These are phyloP conservation scores for Dothidotthia symphoricarpi DNA, from an alignment of 2,329 filamentous ascomycete species.

Conservation along the genomic window DNA sequence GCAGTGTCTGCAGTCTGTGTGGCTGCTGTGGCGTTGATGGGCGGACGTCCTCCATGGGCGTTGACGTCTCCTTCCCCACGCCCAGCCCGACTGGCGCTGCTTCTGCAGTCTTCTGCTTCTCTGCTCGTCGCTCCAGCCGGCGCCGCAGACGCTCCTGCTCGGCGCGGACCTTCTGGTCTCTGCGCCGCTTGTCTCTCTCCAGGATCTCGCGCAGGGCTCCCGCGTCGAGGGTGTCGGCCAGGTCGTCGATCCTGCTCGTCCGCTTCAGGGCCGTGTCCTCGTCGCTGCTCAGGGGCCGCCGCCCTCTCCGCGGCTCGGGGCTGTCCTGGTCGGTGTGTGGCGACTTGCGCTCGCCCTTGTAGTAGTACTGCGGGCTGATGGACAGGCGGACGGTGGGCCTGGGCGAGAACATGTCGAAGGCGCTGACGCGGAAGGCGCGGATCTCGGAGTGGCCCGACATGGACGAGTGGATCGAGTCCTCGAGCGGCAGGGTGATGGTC, in stretches of 20 bases:
- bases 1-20: conserved; percentile 16
- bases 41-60: conserved; percentile 54
- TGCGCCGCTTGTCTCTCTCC: conserved; percentile 80
- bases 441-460: conserved; percentile 74
- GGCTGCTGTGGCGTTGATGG: conserved; percentile 40
- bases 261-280: conserved; percentile 51
- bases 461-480: conserved; percentile 72
- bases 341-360: conserved; percentile 36
- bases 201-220: conserved; percentile 82
- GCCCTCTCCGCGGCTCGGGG: conserved; percentile 52
- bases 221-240: conserved; percentile 84
- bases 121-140: conserved; percentile 64
- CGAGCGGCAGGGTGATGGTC: conserved; percentile 71
- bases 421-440: conserved; percentile 75
- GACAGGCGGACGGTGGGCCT: conserved; percentile 79
- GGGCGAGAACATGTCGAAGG: conserved; percentile 77
- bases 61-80: conserved; percentile 56
- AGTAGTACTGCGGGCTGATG: conserved; percentile 60
- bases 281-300: conserved; percentile 50
- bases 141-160: conserved; percentile 67
- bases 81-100: conserved; percentile 57
- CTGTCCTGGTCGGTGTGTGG: conserved; percentile 48
- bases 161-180: conserved; percentile 67
- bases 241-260: conserved; percentile 62
- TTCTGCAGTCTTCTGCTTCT: conserved; percentile 59